Evolutionary conservation across 352 stramenopile species (phyloP), one percentile per base, ranked within the genome.

Genomic region (Plasmopara halstedii): DNA sequence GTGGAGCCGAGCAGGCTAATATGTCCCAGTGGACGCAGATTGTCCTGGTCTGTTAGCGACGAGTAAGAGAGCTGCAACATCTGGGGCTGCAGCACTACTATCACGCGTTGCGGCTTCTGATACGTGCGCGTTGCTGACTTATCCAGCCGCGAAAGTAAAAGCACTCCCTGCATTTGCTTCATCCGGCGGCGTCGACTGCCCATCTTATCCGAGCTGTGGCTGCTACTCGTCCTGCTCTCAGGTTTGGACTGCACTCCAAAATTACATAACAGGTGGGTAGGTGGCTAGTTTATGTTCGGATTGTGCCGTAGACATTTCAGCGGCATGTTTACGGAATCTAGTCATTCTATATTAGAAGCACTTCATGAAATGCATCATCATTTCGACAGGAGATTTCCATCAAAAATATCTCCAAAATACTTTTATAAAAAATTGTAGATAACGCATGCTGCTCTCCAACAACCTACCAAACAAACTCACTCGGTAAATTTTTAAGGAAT

Each of bases 101-200:
- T 75, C 46, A 78, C 62, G 29, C 77, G 79, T 39, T 62, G 55
- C 19, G 63, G 40, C 46, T 76, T 77, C 23, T 50, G 41, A 25
- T 55, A 41, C 11, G 43, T 51, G 14, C 58, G 61, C 19, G 49
- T 35, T n/a, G 39, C 23, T n/a, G 46, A 42, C 20, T 56, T 45
- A 31, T 69, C 57, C 19, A 74, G 50, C 6, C 73, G 62, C 49
- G 73, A 65, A 31, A 88, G 69, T 44, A 79, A 53, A 49, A 88
- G 56, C 46, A 88, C 52, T 2, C 77, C 77, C 52, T 86, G 69
- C 77, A 88, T 88, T 48, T 88, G 77, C 67, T 86, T 88, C 73
- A 88, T 74, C 37, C 69, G 68, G 33, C 77, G 77, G 37, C 61
- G 70, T 26, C 63, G 76, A 34, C 65, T 73, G 34, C 70, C 62